Conservation (phyloP, 1,284 basidiomycete species). For the Pseudozyma thailandica region DNA sequence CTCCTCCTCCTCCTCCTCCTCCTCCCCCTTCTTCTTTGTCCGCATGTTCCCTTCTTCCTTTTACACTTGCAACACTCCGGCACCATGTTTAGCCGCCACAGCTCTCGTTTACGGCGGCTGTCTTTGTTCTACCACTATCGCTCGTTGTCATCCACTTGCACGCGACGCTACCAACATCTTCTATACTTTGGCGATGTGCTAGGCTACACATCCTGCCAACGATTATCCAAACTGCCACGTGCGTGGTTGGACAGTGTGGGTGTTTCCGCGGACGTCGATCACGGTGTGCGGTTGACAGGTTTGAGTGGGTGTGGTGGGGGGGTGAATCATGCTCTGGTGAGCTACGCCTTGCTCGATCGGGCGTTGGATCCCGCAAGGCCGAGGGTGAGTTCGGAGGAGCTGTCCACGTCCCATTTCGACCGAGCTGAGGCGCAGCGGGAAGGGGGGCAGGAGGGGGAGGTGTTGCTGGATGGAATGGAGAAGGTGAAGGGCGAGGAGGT, state of each 20-base stretch:
- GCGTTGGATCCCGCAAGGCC: background rate
- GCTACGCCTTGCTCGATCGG: constrained; percentile 14
- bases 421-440: background rate
- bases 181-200: constrained; percentile 30
- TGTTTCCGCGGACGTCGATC: constrained; percentile 19
- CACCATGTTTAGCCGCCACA: too few relatives aligned
- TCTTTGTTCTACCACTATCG: too few relatives aligned
- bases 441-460: background rate
- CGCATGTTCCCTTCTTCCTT: background rate
- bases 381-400: background rate
- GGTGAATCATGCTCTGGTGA: constrained; percentile 8
- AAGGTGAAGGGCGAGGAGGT: background rate
- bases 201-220: constrained; percentile 9
- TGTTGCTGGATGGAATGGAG: constrained; percentile 7
- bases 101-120: background rate
- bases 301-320: background rate
- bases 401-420: background rate
- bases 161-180: constrained; percentile 18
- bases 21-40: background rate
- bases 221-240: constrained; percentile 17
- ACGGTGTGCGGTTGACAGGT: constrained; percentile 17
- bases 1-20: too few relatives aligned
- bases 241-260: constrained; percentile 30
- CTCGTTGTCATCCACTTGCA: background rate
- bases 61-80: too few relatives aligned